phyloP scores from a whole-genome alignment of 1,139 yeast species.

The Geotrichum phurueaensis region DNA sequence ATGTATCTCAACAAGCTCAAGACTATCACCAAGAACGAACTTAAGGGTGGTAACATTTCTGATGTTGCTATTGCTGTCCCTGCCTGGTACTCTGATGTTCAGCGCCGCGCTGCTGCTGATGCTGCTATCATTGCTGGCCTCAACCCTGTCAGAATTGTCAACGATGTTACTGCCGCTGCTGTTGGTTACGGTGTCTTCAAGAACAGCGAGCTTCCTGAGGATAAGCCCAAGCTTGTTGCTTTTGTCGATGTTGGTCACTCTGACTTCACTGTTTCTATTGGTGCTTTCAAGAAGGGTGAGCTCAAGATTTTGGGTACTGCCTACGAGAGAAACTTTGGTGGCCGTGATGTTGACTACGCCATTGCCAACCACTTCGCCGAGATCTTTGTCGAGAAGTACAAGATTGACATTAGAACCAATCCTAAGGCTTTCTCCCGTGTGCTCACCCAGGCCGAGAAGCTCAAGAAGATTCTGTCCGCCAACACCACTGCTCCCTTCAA shows the following conservation, averaged over 20 bases:
- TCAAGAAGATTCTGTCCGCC: conserved; percentile 95
- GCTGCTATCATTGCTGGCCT: conserved; percentile 94
- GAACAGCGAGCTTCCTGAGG: conserved; percentile 88
- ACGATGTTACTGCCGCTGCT: conserved; percentile 97
- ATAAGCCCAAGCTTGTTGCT: conserved; percentile 82
- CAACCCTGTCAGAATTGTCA: conserved; percentile 96
- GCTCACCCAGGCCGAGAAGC: conserved; percentile 80
- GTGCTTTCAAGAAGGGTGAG: conserved; percentile 93
- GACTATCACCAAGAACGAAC: conserved; percentile 72
- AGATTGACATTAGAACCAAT: conserved; percentile 83
- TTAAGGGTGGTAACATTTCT: conserved; percentile 59
- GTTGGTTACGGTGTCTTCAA: conserved; percentile 99
- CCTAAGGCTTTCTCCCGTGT: conserved; percentile 96
- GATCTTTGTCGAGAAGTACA: conserved; percentile 84
- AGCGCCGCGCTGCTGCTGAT: conserved; percentile 94
- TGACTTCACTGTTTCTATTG: conserved; percentile 84
- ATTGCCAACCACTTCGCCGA: conserved; percentile 92
- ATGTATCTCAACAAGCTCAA: conserved; percentile 92
- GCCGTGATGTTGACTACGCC: conserved; percentile 91
- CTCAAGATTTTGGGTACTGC: conserved; percentile 88
- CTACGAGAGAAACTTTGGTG: conserved; percentile 95
- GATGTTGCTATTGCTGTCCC: conserved; percentile 96
- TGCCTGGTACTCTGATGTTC: conserved; percentile 93
- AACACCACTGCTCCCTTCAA: conserved; percentile 92
- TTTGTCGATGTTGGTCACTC: conserved; percentile 97